Evolutionary conservation across 139 green algal genomes (phyloP).

Genomic region (Volvox africanus): DNA sequence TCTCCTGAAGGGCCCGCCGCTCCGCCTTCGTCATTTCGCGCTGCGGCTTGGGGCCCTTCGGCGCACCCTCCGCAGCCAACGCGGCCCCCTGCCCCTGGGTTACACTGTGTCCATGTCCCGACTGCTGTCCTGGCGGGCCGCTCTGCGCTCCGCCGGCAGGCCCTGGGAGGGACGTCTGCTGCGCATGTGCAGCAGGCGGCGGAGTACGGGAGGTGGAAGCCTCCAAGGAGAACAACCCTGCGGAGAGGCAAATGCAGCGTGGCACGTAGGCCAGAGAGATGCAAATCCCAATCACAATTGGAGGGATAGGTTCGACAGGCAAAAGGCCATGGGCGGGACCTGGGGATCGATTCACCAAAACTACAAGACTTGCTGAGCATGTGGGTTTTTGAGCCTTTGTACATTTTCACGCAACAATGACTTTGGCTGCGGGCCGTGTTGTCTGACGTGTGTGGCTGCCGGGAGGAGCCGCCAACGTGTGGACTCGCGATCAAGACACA

Average conservation of each 20-base stretch:
- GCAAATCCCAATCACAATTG: too few relatives aligned
- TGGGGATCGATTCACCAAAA: too few relatives aligned
- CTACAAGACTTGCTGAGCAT: too few relatives aligned
- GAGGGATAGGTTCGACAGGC: too few relatives aligned
- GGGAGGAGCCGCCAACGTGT: too few relatives aligned
- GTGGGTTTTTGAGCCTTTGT: too few relatives aligned
- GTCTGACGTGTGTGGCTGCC: too few relatives aligned
- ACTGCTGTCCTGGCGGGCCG: background rate
- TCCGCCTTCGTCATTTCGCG: constrained; percentile 85
- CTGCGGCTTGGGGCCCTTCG: constrained; percentile 41
- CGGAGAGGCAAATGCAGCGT: background rate
- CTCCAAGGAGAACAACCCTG: constrained; percentile 41
- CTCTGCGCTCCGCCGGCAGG: background rate
- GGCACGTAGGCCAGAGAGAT: too few relatives aligned
- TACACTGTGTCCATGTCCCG: background rate
- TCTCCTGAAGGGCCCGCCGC: constrained; percentile 84
- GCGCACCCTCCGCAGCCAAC: background rate
- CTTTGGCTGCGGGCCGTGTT: too few relatives aligned
- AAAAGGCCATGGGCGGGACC: too few relatives aligned
- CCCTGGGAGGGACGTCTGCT: background rate
- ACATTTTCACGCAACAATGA: too few relatives aligned
- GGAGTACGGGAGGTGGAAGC: background rate
- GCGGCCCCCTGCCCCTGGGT: background rate
- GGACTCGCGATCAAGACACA: too few relatives aligned
- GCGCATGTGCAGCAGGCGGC: background rate